Conservation (phyloP, 371 early-diverging fungal genomes). For the Nematocida major region DNA sequence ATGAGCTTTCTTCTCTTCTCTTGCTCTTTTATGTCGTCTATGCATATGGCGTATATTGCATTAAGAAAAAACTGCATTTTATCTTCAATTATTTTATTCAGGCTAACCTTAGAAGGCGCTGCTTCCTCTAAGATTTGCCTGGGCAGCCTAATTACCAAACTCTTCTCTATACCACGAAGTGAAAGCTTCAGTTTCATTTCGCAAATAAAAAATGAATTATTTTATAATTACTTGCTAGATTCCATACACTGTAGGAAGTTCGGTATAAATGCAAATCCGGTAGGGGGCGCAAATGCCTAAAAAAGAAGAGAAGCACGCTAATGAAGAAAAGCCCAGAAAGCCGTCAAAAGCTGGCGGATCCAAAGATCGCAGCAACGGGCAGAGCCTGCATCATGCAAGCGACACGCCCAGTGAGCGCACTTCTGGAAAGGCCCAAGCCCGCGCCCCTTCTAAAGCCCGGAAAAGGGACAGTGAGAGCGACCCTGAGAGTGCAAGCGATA, state of each 20-base stretch:
- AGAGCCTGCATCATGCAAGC: too few species aligned
- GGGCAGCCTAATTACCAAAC: background rate
- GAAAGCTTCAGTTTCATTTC: conserved; percentile 24
- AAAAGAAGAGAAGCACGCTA: too few species aligned
- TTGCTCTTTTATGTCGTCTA: conserved; percentile 39
- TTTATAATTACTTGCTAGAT: background rate
- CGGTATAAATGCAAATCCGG: background rate
- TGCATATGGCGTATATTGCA: conserved; percentile 15
- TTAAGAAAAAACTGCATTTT: conserved; percentile 27
- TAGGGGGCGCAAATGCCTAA: background rate
- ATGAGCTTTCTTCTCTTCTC: conserved; percentile 39
- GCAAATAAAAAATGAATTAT: background rate
- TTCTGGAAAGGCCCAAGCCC: too few species aligned
- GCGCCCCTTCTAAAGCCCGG: too few species aligned
- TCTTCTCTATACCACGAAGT: background rate
- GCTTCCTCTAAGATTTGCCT: background rate
- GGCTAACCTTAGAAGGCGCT: background rate
- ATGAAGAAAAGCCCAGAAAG: too few species aligned
- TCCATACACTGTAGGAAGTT: background rate
- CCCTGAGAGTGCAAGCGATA: background rate
- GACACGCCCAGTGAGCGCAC: too few species aligned
- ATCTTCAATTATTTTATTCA: background rate
- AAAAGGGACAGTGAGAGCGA: background rate
- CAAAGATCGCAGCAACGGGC: too few species aligned
- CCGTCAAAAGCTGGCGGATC: too few species aligned